Conservation (phyloP, 2,329 filamentous ascomycete species). For the Claviceps arundinis region DNA sequence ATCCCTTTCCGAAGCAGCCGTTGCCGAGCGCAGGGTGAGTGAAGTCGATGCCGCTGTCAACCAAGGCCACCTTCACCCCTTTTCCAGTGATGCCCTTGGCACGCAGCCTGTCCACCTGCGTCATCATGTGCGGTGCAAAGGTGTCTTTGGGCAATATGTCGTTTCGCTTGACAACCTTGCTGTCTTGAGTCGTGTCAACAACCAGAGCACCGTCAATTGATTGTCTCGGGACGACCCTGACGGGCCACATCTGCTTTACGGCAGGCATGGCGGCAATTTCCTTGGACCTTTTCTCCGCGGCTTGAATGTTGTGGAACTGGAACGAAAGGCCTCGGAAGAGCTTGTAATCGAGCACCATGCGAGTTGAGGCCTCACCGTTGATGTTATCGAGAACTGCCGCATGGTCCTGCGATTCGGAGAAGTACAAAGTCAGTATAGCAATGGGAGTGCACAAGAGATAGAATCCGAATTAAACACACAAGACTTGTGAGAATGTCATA, state of each 20-base stretch:
- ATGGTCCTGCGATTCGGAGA: conserved; percentile 1
- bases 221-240: conserved; percentile 25
- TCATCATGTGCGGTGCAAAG: conserved; percentile 39
- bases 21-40: conserved; percentile 44
- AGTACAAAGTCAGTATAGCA: too few species aligned
- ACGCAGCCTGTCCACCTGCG: conserved; percentile 39
- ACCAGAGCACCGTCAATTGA: conserved; percentile 33
- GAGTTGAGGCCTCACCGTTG: conserved; percentile 21
- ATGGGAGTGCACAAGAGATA: too few species aligned
- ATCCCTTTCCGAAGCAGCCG: conserved; percentile 29
- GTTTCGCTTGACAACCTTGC: background rate
- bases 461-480: background rate
- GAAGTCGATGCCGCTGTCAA: conserved; percentile 48
- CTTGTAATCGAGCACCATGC: conserved; percentile 34
- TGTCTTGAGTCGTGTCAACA: conserved; percentile 12
- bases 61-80: conserved; percentile 38
- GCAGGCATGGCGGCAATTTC: conserved; percentile 27
- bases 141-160: conserved; percentile 15
- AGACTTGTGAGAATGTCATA: too few species aligned
- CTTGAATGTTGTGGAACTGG: conserved; percentile 33
- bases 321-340: conserved; percentile 43
- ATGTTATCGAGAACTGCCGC: conserved; percentile 1
- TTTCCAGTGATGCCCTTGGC: conserved; percentile 35
- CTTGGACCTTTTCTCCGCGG: conserved; percentile 27
- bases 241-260: conserved; percentile 38